These are phyloP conservation scores for Colletotrichum simmondsii DNA, from an alignment of 2,329 filamentous ascomycete genomes.

Conservation along the genomic window DNA sequence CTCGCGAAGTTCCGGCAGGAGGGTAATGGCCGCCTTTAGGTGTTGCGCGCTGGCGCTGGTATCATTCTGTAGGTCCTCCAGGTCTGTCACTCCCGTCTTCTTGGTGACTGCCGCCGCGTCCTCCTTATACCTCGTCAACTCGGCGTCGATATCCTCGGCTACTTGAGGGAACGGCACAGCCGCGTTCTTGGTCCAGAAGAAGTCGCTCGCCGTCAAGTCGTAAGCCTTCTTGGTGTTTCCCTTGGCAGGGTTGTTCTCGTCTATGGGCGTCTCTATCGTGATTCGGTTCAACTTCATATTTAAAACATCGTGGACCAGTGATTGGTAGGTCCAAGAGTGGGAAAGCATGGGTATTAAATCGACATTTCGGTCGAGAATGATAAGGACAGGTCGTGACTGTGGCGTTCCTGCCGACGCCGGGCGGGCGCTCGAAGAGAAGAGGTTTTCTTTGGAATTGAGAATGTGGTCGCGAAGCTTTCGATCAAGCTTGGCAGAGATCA, in stretches of 20 bases:
- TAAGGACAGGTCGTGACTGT: conserved; percentile 84
- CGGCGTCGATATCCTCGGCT: conserved; percentile 93
- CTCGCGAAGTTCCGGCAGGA: conserved; percentile 91
- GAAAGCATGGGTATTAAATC: conserved; percentile 99
- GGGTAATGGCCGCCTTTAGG: conserved; percentile 93
- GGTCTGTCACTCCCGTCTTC: conserved; percentile 91
- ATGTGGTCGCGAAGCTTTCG: conserved; percentile 96
- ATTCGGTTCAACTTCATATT: conserved; percentile 84
- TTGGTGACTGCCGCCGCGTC: conserved; percentile 94
- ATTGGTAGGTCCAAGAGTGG: conserved; percentile 87
- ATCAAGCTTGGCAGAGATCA: conserved; percentile 94
- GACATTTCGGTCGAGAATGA: conserved; percentile 94
- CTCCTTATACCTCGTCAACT: conserved; percentile 94
- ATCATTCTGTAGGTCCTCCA: conserved; percentile 93
- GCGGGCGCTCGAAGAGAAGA: conserved; percentile 79
- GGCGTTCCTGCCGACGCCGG: conserved; percentile 70
- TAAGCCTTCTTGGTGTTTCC: conserved; percentile 88
- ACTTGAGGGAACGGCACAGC: conserved; percentile 93
- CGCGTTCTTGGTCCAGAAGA: conserved; percentile 96
- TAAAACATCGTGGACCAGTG: conserved; percentile 76
- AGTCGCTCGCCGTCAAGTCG: conserved; percentile 89
- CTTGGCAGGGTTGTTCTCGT: conserved; percentile 80
- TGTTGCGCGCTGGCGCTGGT: conserved; percentile 91
- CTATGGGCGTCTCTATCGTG: conserved; percentile 85
- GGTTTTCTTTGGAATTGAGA: conserved; percentile 96